Conservation (phyloP, 345 rosid species). For the Erucastrum elatum region DNA sequence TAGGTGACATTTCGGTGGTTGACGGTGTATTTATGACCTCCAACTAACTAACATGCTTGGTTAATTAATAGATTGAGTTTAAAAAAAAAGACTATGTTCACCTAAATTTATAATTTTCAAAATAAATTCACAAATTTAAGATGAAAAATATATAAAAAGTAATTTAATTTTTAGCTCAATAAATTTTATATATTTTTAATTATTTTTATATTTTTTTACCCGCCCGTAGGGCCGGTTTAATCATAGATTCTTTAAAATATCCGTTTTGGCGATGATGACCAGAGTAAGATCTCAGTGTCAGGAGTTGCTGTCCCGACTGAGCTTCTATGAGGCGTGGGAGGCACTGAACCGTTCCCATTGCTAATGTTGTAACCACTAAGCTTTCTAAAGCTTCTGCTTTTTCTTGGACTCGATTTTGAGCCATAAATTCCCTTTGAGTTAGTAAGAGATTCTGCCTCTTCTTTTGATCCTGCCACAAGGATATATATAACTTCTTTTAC, state of each 20-base stretch:
- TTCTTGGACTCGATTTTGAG: conserved; percentile 91
- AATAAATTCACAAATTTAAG: no score
- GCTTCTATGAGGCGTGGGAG: conserved; percentile 82
- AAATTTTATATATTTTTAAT: no score
- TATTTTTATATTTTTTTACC: no score
- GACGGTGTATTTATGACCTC: no score
- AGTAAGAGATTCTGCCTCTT: conserved; percentile 86
- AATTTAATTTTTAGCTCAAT: no score
- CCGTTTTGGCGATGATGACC: conserved; percentile 75
- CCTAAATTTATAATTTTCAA: no score
- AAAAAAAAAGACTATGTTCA: no score
- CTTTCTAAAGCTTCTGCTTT: conserved; percentile 80
- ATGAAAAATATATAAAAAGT: no score
- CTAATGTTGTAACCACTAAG: conserved; percentile 62
- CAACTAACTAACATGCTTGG: no score
- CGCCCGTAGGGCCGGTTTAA: no score
- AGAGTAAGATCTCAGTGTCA: conserved; percentile 87
- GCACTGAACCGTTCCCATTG: conserved; percentile 87
- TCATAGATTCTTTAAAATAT: conserved; percentile 57
- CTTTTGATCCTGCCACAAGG: conserved; percentile 74
- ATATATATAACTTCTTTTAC: neutral
- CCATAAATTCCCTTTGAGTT: conserved; percentile 92
- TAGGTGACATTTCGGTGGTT: no score
- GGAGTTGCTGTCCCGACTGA: conserved; percentile 69
- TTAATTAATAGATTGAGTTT: no score